A percentile compares a stretch with the other conserved stretches of the same genome.
Evolutionary conservation across 306 rosid species (phyloP).

Genomic region (Purshia tridentata): DNA sequence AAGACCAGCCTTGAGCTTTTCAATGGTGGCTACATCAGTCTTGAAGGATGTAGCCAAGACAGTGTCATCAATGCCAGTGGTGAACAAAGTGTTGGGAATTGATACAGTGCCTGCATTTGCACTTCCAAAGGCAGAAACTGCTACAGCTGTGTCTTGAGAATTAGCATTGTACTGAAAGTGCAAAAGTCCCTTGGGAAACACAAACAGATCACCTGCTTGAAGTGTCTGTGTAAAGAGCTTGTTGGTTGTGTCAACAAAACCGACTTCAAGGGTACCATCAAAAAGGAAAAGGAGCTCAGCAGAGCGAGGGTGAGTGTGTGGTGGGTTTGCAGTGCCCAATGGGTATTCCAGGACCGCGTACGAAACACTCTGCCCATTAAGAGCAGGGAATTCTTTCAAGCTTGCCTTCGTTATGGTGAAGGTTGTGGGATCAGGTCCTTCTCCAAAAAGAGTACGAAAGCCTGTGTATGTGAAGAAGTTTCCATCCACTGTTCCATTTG

Average conservation of each 20-base stretch:
- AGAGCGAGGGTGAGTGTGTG: slow-evolving; percentile 1
- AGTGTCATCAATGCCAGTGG: slow-evolving; percentile 35
- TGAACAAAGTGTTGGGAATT: slow-evolving; percentile 40
- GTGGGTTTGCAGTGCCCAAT: not conserved
- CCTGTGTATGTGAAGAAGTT: slow-evolving; percentile 10
- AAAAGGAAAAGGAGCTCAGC: slow-evolving; percentile 5
- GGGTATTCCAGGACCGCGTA: not conserved
- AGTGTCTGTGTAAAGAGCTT: slow-evolving; percentile 27
- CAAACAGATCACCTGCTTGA: slow-evolving; percentile 10
- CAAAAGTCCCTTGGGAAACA: not conserved
- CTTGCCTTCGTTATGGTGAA: not conserved
- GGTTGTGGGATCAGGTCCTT: not conserved
- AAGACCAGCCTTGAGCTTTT: slow-evolving; percentile 44
- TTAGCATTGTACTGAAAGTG: slow-evolving; percentile 37
- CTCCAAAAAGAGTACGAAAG: not conserved
- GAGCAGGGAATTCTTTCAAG: not conserved
- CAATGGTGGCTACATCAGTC: slow-evolving; percentile 40
- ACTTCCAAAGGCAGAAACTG: slow-evolving; percentile 51
- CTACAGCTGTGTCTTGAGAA: not conserved
- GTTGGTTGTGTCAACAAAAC: not conserved
- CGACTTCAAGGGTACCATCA: not conserved
- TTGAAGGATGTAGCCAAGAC: slow-evolving; percentile 53
- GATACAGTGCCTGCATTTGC: slow-evolving; percentile 45
- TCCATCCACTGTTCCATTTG: slow-evolving; percentile 7
- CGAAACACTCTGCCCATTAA: not conserved